Percentiles rank a stretch among this genome's conserved stretches.
Evolutionary conservation across 805 yeast species (phyloP).

Genomic region (Suhomyces tanzawaensis): DNA sequence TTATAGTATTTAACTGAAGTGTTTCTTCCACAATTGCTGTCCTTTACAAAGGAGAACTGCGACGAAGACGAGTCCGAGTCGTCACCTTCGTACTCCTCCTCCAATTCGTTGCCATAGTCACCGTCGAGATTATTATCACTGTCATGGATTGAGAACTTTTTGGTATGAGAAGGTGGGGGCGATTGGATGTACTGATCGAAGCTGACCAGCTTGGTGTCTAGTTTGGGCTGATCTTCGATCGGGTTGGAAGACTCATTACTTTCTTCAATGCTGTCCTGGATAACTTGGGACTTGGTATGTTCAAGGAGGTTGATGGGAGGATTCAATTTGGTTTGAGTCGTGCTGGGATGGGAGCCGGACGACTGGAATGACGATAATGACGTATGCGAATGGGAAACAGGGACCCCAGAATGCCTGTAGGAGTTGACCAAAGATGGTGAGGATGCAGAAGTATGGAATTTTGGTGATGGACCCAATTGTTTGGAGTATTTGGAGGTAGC

Average conservation of each 20-base stretch:
- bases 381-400: constrained; percentile 5
- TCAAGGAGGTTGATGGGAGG: constrained; percentile 6
- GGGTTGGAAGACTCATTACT: background rate
- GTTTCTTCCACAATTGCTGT: constrained; percentile 46
- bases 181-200: constrained; percentile 1
- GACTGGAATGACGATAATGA: constrained; percentile 7
- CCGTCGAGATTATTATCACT: background rate
- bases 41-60: constrained; percentile 52
- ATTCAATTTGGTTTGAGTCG: constrained; percentile 3
- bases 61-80: constrained; percentile 27
- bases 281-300: background rate
- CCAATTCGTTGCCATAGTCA: constrained; percentile 4
- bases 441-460: background rate
- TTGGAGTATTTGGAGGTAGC: background rate
- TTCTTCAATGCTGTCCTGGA: background rate
- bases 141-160: background rate
- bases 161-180: background rate
- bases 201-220: constrained; percentile 12
- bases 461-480: background rate
- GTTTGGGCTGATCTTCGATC: constrained; percentile 4
- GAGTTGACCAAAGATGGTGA: constrained; percentile 3
- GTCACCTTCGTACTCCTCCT: constrained; percentile 5
- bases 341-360: background rate
- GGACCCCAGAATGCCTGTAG: background rate
- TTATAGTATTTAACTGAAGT: constrained; percentile 55